Evolutionary conservation across 2,329 filamentous ascomycete genomes (phyloP).

Genomic region (Colletotrichum eremochloae): DNA sequence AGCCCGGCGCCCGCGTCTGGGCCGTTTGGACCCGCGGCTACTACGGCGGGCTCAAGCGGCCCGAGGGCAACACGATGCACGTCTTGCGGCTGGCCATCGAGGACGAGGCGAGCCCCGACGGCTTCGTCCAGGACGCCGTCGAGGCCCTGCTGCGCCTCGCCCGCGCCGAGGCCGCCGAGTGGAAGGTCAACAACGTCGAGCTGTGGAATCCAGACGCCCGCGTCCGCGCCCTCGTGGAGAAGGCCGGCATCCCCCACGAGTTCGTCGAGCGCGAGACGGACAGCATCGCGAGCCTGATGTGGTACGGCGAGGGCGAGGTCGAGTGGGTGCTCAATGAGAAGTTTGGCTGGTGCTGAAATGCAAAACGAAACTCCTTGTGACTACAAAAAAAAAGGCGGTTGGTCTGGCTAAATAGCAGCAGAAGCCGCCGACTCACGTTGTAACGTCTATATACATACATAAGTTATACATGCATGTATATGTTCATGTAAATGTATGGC

Average conservation of each 20-base stretch:
- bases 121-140: conserved; percentile 66
- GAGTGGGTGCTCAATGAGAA: conserved; percentile 85
- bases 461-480: not conserved
- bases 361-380: not conserved
- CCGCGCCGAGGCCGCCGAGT: conserved; percentile 77
- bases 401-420: not conserved
- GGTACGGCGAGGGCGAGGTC: conserved; percentile 74
- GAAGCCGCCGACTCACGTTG: not conserved
- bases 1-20: conserved; percentile 73
- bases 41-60: conserved; percentile 65
- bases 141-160: conserved; percentile 75
- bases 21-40: conserved; percentile 79
- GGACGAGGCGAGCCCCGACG: conserved; percentile 57
- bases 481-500: not conserved
- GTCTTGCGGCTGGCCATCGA: conserved; percentile 79
- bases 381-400: not conserved
- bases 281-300: conserved; percentile 79
- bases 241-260: conserved; percentile 62
- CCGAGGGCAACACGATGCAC: conserved; percentile 76
- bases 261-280: conserved; percentile 70
- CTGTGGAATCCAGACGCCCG: conserved; percentile 84
- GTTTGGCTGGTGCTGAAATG: conserved; percentile 78
- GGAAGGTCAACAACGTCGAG: conserved; percentile 78
- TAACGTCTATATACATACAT: not conserved
- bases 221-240: conserved; percentile 61